phyloP scores from a whole-genome alignment of 2,329 filamentous ascomycete genomes.

The Cladorrhinum sp. region DNA sequence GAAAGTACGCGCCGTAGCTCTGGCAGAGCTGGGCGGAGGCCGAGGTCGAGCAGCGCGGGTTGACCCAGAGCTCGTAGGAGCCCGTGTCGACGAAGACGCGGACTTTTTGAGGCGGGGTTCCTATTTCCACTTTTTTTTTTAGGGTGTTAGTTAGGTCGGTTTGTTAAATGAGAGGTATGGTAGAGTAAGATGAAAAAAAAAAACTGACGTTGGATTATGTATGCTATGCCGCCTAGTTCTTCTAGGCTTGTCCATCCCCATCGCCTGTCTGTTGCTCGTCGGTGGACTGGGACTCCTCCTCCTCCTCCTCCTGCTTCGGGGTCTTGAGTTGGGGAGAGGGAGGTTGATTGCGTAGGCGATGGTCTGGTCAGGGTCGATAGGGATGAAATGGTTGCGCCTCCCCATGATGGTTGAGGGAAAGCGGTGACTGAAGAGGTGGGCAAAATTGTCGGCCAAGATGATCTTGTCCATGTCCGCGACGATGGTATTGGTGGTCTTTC shows the following conservation, averaged over 20 bases:
- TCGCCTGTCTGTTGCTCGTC: conserved; percentile 7
- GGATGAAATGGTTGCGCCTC: neutral
- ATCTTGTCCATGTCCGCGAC: neutral
- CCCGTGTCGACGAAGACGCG: conserved; percentile 39
- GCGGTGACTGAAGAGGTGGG: neutral
- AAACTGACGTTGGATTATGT: conserved; percentile 34
- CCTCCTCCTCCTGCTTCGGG: no score
- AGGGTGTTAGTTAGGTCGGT: neutral
- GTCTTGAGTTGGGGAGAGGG: neutral
- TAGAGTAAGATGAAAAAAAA: neutral
- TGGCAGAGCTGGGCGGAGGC: conserved; percentile 32
- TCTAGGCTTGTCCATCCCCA: conserved; percentile 28
- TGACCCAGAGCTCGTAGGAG: conserved; percentile 38
- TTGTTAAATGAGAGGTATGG: no score
- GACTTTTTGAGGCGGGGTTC: conserved; percentile 36
- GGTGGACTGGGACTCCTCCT: neutral
- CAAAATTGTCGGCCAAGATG: neutral
- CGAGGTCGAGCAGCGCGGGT: conserved; percentile 35
- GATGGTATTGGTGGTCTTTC: neutral
- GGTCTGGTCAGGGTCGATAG: neutral
- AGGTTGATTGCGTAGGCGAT: neutral
- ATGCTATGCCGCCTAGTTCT: conserved; percentile 33
- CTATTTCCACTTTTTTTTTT: conserved; percentile 33
- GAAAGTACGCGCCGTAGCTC: conserved; percentile 35
- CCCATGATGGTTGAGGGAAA: neutral